These are phyloP conservation scores for Crithidia expoeki DNA, from an alignment of 208 protist species.

Conservation along the genomic window DNA sequence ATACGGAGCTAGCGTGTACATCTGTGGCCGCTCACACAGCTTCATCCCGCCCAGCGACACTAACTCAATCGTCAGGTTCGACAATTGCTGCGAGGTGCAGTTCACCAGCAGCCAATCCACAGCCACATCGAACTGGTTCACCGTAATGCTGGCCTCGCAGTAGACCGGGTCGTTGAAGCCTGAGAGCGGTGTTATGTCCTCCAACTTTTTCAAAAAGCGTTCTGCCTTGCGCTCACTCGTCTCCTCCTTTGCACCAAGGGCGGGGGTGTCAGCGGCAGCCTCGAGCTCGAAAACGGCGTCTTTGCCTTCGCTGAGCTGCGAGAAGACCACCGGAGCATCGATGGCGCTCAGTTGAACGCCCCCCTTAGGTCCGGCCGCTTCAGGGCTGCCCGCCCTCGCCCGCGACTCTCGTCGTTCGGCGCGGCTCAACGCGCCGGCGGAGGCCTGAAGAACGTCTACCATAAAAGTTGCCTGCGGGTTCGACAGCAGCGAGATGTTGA, in stretches of 20 bases:
- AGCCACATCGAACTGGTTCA: conserved; percentile 98
- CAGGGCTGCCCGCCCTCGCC: conserved; percentile 15
- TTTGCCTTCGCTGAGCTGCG: conserved; percentile 69
- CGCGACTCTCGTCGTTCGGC: conserved; percentile 28
- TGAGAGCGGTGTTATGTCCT: conserved; percentile 94
- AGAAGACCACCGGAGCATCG: conserved; percentile 79
- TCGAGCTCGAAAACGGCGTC: conserved; percentile 66
- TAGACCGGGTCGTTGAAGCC: conserved; percentile 97
- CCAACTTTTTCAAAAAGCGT: conserved; percentile 71
- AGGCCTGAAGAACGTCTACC: conserved; percentile 74
- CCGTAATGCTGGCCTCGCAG: conserved; percentile 96
- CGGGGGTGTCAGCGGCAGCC: conserved; percentile 40
- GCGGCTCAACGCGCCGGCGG: conserved; percentile 58
- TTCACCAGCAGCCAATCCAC: conserved; percentile 96
- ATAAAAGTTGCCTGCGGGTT: conserved; percentile 56
- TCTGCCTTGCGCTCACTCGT: conserved; percentile 49
- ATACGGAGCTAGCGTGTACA: conserved; percentile 91
- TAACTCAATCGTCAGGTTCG: conserved; percentile 97
- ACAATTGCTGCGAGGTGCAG: conserved; percentile 92
- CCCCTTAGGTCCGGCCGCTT: conserved; percentile 10
- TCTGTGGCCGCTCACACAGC: conserved; percentile 96
- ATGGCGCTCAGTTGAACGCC: conserved; percentile 39
- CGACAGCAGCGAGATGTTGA: conserved; percentile 69
- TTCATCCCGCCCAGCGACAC: conserved; percentile 97
- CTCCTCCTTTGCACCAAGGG: conserved; percentile 13